phyloP scores from a whole-genome alignment of 345 rosid species.

The Ceriops decandra region DNA sequence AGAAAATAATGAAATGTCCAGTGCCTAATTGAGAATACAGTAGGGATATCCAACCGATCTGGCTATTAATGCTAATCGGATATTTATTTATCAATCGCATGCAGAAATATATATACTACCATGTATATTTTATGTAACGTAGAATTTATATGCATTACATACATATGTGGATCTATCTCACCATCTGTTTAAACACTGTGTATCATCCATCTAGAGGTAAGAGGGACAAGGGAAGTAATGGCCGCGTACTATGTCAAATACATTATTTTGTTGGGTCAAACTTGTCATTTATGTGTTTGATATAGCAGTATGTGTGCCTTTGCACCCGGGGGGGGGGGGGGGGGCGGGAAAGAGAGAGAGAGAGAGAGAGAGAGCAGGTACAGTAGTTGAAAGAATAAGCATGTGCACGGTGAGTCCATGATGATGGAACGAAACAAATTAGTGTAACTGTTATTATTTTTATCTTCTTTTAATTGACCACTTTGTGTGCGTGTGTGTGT shows the following conservation, averaged over 20 bases:
- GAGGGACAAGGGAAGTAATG: background rate
- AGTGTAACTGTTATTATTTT: background rate
- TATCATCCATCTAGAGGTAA: background rate
- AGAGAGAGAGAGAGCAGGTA: conserved; percentile 7
- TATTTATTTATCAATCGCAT: background rate
- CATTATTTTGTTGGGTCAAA: conserved; percentile 6
- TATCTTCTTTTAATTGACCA: background rate
- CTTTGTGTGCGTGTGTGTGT: no score
- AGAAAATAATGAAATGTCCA: no score
- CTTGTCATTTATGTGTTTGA: background rate
- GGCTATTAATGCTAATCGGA: no score
- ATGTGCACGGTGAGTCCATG: conserved; percentile 10
- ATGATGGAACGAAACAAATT: conserved; percentile 10
- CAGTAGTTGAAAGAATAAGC: background rate
- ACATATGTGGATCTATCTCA: no score
- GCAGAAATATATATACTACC: background rate
- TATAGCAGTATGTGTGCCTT: background rate
- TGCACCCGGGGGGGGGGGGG: background rate
- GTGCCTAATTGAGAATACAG: no score
- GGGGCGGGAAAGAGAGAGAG: conserved; percentile 10
- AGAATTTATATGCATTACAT: no score
- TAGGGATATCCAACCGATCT: no score
- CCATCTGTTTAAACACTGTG: no score
- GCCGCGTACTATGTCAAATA: background rate
- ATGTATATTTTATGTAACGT: no score